Conservation (phyloP, 169 alveolate species). For the Plasmodium sp. region DNA sequence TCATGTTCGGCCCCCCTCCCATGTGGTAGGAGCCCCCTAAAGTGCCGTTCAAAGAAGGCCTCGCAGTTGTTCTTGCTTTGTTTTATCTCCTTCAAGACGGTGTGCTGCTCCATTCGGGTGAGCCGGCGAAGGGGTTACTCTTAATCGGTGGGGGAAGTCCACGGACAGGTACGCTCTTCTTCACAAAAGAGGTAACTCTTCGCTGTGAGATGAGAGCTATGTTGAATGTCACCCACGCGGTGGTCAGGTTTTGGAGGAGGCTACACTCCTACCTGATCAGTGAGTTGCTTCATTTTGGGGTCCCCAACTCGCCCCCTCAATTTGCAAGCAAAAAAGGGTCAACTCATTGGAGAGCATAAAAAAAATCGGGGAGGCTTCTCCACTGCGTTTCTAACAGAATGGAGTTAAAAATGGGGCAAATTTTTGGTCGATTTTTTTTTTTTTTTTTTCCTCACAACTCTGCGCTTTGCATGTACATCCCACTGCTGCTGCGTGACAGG, state of each 20-base stretch:
- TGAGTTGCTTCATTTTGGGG: neutral
- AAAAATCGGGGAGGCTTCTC: neutral
- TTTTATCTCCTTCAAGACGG: neutral
- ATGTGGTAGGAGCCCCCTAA: neutral
- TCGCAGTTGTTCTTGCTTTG: neutral
- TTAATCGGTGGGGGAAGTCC: neutral
- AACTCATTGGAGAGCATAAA: neutral
- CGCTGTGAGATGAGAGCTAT: neutral
- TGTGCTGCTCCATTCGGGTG: conserved; percentile 2
- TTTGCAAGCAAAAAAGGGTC: neutral
- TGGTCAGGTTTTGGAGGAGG: neutral
- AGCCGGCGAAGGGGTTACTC: neutral
- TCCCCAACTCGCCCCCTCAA: neutral
- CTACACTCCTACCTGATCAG: neutral
- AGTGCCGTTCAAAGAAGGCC: conserved; percentile 13
- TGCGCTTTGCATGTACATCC: neutral
- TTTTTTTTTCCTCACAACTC: neutral
- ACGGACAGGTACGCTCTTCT: neutral
- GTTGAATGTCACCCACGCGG: neutral
- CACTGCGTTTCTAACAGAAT: neutral
- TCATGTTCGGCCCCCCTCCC: neutral
- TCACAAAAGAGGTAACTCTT: neutral
- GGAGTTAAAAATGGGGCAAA: neutral
- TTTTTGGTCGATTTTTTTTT: neutral
- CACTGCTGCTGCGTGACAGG: neutral